A percentile compares a stretch with the other conserved stretches of the same genome.
Conservation (phyloP, 1,139 yeast species). For the Groenewaldozyma auringiensis region DNA sequence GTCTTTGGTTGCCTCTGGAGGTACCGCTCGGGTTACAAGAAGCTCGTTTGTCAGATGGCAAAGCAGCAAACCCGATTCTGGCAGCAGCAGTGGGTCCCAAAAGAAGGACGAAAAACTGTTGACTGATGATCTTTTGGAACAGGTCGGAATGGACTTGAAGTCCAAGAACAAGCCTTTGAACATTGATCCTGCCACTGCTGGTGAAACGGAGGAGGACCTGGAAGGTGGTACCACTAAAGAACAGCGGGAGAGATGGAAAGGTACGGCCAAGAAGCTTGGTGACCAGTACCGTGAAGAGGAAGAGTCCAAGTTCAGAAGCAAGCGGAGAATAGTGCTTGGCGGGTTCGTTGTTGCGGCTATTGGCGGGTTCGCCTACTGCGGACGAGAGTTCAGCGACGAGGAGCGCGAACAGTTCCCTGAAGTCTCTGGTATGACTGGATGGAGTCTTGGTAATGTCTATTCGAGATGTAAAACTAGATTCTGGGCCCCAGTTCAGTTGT, state of each 20-base stretch:
- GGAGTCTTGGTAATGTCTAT: conserved; percentile 44
- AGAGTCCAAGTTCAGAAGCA: conserved; percentile 37
- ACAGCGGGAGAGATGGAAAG: conserved; percentile 28
- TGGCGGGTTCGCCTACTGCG: conserved; percentile 65
- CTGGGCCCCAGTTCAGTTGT: conserved; percentile 68
- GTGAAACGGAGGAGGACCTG: conserved; percentile 25
- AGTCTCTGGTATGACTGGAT: conserved; percentile 51
- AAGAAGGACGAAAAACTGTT: conserved; percentile 45
- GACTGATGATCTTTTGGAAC: conserved; percentile 72
- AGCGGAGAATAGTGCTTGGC: conserved; percentile 21
- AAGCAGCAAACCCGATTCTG: conserved; percentile 2
- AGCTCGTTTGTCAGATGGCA: not conserved
- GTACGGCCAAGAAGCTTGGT: conserved; percentile 30
- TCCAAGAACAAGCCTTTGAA: conserved; percentile 11
- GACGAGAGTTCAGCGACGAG: conserved; percentile 81
- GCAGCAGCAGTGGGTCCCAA: conserved; percentile 8
- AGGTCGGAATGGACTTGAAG: conserved; percentile 63
- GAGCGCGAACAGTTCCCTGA: conserved; percentile 29
- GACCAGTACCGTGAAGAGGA: conserved; percentile 62
- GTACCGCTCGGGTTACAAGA: not conserved
- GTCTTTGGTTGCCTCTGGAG: not conserved
- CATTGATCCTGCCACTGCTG: conserved; percentile 9
- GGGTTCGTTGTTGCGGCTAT: conserved; percentile 37
- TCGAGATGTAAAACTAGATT: conserved; percentile 62
- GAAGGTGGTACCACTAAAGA: conserved; percentile 22